phyloP scores from a whole-genome alignment of 441 rosid species.

The Hura crepitans region DNA sequence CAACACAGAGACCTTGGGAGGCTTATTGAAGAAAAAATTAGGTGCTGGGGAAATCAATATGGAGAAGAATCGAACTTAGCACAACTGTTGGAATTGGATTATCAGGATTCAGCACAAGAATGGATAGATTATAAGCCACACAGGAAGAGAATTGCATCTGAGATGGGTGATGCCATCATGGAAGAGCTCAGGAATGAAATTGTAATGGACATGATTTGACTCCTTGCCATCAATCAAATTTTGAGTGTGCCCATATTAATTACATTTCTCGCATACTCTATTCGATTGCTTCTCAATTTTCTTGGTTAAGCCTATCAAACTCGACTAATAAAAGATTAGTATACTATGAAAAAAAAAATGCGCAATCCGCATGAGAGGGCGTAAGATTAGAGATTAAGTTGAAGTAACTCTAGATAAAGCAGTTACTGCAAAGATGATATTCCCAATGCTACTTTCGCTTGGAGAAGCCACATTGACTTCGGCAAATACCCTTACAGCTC shows the following conservation, averaged over 20 bases:
- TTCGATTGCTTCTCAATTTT: neutral
- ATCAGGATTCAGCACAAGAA: constrained; percentile 30
- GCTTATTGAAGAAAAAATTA: constrained; percentile 26
- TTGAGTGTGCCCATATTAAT: constrained; percentile 1
- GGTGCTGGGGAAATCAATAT: constrained; percentile 26
- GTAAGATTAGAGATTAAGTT: too few relatives aligned
- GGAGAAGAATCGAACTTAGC: constrained; percentile 26
- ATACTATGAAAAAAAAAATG: neutral
- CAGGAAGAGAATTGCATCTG: constrained; percentile 26
- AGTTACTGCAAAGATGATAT: too few relatives aligned
- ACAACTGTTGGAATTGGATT: constrained; percentile 27
- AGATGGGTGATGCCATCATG: constrained; percentile 39
- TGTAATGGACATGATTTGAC: constrained; percentile 28
- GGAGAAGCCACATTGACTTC: too few relatives aligned
- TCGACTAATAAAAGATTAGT: neutral
- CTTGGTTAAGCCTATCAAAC: neutral
- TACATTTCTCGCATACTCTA: neutral
- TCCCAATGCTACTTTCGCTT: too few relatives aligned
- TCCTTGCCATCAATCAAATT: neutral
- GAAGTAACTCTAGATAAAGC: too few relatives aligned
- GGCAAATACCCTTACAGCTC: too few relatives aligned
- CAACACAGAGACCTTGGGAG: constrained; percentile 23
- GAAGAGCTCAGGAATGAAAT: constrained; percentile 35
- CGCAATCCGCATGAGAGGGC: too few relatives aligned
- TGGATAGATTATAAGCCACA: constrained; percentile 33